phyloP scores from a whole-genome alignment of 257 asterid genomes.

The Scutellaria minor region DNA sequence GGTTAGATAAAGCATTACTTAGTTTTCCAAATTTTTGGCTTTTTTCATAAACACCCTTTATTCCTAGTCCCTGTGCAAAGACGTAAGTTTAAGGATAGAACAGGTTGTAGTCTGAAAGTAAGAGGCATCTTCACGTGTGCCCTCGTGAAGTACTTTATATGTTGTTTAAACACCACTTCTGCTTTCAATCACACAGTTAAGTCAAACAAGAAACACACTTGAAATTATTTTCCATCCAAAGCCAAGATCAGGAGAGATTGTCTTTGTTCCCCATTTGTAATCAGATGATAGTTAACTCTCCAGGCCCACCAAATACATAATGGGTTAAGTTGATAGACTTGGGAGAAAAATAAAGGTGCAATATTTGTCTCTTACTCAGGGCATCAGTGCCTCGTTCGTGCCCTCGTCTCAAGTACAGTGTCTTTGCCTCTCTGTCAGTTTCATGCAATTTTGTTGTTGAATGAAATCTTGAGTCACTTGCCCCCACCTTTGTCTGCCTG shows the following conservation, averaged over 20 bases:
- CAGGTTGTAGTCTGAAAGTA: slow-evolving; percentile 20
- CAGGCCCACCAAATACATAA: slow-evolving; percentile 20
- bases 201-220: not conserved
- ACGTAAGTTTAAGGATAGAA: slow-evolving; percentile 11
- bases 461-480: slow-evolving; percentile 12
- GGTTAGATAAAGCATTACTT: too few relatives aligned
- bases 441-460: slow-evolving; percentile 12
- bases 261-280: slow-evolving; percentile 36
- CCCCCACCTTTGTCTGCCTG: slow-evolving; percentile 33
- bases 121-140: slow-evolving; percentile 28
- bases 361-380: slow-evolving; percentile 8
- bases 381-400: slow-evolving; percentile 1
- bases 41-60: not conserved
- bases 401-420: not conserved
- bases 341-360: not conserved
- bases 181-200: not conserved
- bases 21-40: too few relatives aligned
- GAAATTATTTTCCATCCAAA: slow-evolving; percentile 18
- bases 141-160: slow-evolving; percentile 18
- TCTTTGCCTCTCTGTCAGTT: slow-evolving; percentile 13
- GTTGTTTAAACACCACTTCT: slow-evolving; percentile 1
- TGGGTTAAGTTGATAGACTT: not conserved
- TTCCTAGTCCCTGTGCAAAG: slow-evolving; percentile 13
- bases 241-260: slow-evolving; percentile 30
- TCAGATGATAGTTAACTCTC: not conserved